Percentiles rank a stretch among this genome's conserved stretches.
Conservation (phyloP, 371 early-diverging fungal species). For the Mucor saturninus region DNA sequence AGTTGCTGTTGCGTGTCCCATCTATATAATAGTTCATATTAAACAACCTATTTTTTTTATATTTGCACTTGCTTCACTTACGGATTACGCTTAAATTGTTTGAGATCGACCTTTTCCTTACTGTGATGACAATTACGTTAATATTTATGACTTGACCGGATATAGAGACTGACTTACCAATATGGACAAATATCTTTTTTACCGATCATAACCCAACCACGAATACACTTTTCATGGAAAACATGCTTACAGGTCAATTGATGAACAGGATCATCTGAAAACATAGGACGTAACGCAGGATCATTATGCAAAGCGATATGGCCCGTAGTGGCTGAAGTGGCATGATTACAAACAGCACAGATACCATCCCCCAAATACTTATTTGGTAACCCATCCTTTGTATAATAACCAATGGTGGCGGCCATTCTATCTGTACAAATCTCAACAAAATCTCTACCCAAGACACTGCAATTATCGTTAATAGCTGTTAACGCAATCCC, state of each 20-base stretch:
- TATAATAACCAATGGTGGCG: conserved; percentile 75
- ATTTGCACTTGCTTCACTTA: conserved; percentile 35
- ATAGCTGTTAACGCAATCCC: background rate
- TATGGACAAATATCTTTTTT: conserved; percentile 96
- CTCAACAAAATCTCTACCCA: conserved; percentile 87
- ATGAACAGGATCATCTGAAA: conserved; percentile 61
- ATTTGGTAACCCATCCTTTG: conserved; percentile 69
- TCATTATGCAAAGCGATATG: conserved; percentile 24
- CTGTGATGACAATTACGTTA: conserved; percentile 29
- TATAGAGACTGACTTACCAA: conserved; percentile 55
- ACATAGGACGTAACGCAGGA: conserved; percentile 31
- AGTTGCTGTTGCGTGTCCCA: conserved; percentile 79
- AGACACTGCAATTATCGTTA: conserved; percentile 46
- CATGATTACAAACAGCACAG: conserved; percentile 85
- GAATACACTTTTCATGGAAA: conserved; percentile 92
- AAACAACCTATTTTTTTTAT: no score
- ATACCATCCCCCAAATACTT: conserved; percentile 75
- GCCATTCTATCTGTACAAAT: conserved; percentile 86
- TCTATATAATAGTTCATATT: conserved; percentile 23
- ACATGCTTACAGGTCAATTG: conserved; percentile 79
- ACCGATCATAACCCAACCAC: conserved; percentile 94
- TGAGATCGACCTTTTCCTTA: conserved; percentile 87
- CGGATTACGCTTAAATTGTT: conserved; percentile 79
- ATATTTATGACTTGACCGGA: background rate
- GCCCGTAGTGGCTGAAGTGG: conserved; percentile 30